Evolutionary conservation across 2,329 filamentous ascomycete species (phyloP).

Genomic region (Trichothecium roseum): DNA sequence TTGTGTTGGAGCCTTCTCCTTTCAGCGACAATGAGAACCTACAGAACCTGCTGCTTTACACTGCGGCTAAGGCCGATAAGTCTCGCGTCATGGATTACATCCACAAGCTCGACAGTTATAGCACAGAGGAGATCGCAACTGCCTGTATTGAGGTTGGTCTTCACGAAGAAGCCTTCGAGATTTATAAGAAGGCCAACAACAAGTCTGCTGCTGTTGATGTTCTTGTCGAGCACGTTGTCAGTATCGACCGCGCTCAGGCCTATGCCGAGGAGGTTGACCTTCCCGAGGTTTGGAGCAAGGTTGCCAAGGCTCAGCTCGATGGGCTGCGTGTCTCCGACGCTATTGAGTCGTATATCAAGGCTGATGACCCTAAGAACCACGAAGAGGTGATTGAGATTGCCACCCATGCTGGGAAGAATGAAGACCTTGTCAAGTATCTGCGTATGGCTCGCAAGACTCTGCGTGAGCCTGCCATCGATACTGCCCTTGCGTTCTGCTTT

Average conservation of each 20-base stretch:
- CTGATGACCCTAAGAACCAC: constrained; percentile 86
- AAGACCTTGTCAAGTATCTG: constrained; percentile 92
- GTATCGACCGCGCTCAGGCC: constrained; percentile 91
- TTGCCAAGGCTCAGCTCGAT: constrained; percentile 95
- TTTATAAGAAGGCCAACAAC: constrained; percentile 95
- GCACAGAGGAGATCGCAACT: constrained; percentile 81
- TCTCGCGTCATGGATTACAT: constrained; percentile 93
- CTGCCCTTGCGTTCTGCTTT: constrained; percentile 84
- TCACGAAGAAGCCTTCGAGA: constrained; percentile 94
- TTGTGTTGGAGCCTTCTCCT: constrained; percentile 95
- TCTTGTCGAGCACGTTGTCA: constrained; percentile 91
- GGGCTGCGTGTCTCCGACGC: constrained; percentile 85
- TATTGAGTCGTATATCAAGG: constrained; percentile 96
- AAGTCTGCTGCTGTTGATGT: constrained; percentile 81
- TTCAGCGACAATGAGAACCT: constrained; percentile 97
- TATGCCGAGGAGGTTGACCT: constrained; percentile 92
- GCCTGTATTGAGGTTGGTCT: constrained; percentile 93
- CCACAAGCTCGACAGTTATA: constrained; percentile 79
- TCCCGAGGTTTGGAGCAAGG: constrained; percentile 95
- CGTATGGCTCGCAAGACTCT: constrained; percentile 96
- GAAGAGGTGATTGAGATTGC: constrained; percentile 92
- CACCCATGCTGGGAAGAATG: constrained; percentile 91
- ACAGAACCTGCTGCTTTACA: constrained; percentile 93
- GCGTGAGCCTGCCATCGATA: constrained; percentile 88
- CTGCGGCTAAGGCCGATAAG: constrained; percentile 94